Conservation (phyloP, 176 grass and related monocot species). For the bread wheat (Triticum aestivum) region DNA sequence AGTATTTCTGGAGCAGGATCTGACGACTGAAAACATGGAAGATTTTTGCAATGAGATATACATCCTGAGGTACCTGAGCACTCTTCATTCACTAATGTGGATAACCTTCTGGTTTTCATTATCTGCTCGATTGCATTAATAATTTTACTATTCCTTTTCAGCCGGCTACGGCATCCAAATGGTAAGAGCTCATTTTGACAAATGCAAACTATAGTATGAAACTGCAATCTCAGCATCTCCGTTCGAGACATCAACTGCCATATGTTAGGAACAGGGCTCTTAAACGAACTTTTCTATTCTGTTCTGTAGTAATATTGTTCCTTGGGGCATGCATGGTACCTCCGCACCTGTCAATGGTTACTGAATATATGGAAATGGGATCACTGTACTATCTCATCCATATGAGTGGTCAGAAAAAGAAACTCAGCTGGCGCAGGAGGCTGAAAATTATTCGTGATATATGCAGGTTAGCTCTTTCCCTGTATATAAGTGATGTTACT, state of each 20-base stretch:
- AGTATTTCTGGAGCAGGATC: slow-evolving; percentile 98
- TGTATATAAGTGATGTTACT: slow-evolving; percentile 7
- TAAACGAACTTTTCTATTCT: slow-evolving; percentile 33
- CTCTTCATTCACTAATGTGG: slow-evolving; percentile 1
- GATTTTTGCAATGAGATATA: slow-evolving; percentile 99
- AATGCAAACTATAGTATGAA: slow-evolving; percentile 22
- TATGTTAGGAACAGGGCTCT: slow-evolving; percentile 26
- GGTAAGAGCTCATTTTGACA: slow-evolving; percentile 57
- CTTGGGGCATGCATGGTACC: slow-evolving; percentile 99
- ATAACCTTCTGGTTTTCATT: slow-evolving; percentile 18
- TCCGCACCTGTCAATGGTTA: slow-evolving; percentile 97
- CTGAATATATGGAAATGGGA: slow-evolving; percentile 99
- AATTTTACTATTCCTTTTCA: slow-evolving; percentile 58
- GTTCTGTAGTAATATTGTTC: slow-evolving; percentile 92
- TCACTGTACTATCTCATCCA: slow-evolving; percentile 99
- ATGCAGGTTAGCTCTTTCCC: slow-evolving; percentile 70
- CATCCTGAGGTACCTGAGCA: slow-evolving; percentile 74
- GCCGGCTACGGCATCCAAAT: slow-evolving; percentile 96
- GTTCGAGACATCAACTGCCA: not conserved
- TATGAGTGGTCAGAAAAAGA: slow-evolving; percentile 98
- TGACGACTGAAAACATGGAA: slow-evolving; percentile 99
- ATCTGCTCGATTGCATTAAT: slow-evolving; percentile 36
- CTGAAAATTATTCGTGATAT: slow-evolving; percentile 98
- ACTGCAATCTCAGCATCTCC: slow-evolving; percentile 3
- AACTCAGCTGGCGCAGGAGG: slow-evolving; percentile 96